Base-by-base conservation (phyloP, 225 moss, liverwort and hornwort genomes). In the Bryoerythrophyllum caledonicum region DNA sequence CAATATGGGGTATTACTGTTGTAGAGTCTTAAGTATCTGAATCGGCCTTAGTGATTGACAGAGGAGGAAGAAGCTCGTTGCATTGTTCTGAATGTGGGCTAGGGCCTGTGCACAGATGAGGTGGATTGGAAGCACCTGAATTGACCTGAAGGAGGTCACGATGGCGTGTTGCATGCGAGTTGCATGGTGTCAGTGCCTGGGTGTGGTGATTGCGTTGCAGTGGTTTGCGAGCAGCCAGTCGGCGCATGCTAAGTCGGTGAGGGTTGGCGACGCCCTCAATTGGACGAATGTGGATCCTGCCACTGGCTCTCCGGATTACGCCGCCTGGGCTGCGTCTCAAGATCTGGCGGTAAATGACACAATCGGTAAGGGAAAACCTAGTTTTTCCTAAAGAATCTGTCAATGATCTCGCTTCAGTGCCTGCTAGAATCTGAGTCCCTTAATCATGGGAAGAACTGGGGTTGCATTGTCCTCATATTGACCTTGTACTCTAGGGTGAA, bases 251-350 rank as follows among this genome's bases (percentile, higher is more conserved):
- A 81, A 79, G 70, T 76, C 81, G 28, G 81, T 84, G 51, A 73
- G 76, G 51, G 87, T 87, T 34, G 84, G 87, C 21, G 83, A 81
- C 49, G 69, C 65, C 9, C 60, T 65, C 25, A 83, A 83, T 44
- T 87, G 87, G 87, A 87, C 84, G 28, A 57, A 59, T 17, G 35
- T 32, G 26, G 81, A 87, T 71, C 76, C 79, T 73, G 69, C 30
- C 11, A 87, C 87, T 30, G 87, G 70, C 79, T 74, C 70, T 71
- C 84, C 83, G 30, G 84, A 87, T 63, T 87, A 81, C 79, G 53
- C 70, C 8, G 67, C 58, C 49, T 87, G 84, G 87, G 84, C 84
- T 63, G 81, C 81, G 48, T 81, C 81, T 62, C 79, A 81, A 74
- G 51, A 27, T 63, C 68, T 87, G 57, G 70, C 40, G 26, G 70